Percentiles rank a stretch among this genome's conserved stretches.
Evolutionary conservation across 805 yeast species (phyloP).

Genomic region (Candida railenensis): DNA sequence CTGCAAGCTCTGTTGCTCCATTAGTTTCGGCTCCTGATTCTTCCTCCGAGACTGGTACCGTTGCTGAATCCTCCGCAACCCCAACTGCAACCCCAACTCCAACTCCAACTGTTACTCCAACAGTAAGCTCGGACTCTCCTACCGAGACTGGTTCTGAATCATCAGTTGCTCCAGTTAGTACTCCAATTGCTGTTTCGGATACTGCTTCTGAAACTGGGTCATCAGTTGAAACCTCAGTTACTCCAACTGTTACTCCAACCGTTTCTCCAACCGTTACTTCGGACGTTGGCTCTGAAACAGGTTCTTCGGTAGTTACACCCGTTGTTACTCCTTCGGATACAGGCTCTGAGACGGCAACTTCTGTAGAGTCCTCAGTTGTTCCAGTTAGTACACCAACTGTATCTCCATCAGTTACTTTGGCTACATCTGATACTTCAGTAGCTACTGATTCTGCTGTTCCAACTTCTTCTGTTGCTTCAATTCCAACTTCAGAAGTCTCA

Average conservation of each 20-base stretch:
- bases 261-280: neutral
- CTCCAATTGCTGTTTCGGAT: neutral
- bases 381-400: constrained; percentile 1
- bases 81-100: neutral
- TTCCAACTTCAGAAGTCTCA: neutral
- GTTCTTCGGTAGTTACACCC: neutral
- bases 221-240: constrained; percentile 1
- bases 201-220: constrained; percentile 3
- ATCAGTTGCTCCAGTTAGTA: neutral
- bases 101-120: constrained; percentile 1
- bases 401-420: neutral
- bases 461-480: constrained; percentile 3
- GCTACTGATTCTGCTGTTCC: neutral
- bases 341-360: neutral
- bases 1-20: neutral
- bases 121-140: neutral
- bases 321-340: neutral
- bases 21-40: too few species aligned
- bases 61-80: neutral
- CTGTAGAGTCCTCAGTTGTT: neutral
- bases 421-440: constrained; percentile 5
- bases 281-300: neutral
- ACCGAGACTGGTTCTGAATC: neutral
- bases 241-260: neutral
- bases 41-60: neutral